phyloP scores from a whole-genome alignment of 306 rosid species.

The Crotalaria pallida region DNA sequence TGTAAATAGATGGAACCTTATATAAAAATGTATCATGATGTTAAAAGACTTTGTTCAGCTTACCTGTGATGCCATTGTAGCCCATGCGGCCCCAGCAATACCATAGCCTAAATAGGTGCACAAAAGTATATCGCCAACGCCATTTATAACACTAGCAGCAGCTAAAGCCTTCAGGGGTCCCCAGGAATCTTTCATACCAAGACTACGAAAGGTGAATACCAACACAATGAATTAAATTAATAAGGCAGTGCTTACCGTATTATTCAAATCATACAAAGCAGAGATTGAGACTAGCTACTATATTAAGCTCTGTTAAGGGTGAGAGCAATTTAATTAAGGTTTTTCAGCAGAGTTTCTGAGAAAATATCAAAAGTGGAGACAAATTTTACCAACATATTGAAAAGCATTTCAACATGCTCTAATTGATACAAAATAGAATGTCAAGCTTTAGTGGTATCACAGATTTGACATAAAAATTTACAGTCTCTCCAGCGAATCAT shows the following conservation, averaged over 20 bases:
- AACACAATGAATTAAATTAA: not conserved
- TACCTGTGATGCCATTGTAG: constrained; percentile 40
- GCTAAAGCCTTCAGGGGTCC: constrained; percentile 53
- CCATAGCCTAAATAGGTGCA: constrained; percentile 42
- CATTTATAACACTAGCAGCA: constrained; percentile 41
- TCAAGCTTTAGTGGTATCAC: not conserved
- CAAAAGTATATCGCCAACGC: constrained; percentile 34
- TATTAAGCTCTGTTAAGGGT: not conserved
- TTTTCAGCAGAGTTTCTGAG: not conserved
- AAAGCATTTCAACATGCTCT: not conserved
- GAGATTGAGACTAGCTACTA: not conserved
- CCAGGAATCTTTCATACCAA: constrained; percentile 56
- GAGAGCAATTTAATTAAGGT: not conserved
- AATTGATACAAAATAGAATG: not conserved
- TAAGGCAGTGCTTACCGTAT: not conserved
- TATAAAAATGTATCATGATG: not conserved
- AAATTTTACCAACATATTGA: not conserved
- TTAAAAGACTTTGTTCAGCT: not conserved
- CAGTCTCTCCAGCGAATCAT: not conserved
- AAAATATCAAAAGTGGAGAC: not conserved
- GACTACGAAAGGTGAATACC: constrained; percentile 23
- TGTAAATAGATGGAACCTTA: not conserved
- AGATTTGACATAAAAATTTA: not conserved
- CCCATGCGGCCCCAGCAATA: constrained; percentile 48
- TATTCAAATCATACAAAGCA: not conserved